These are phyloP conservation scores for Hevea brasiliensis DNA, from an alignment of 345 rosid species.

Conservation along the genomic window DNA sequence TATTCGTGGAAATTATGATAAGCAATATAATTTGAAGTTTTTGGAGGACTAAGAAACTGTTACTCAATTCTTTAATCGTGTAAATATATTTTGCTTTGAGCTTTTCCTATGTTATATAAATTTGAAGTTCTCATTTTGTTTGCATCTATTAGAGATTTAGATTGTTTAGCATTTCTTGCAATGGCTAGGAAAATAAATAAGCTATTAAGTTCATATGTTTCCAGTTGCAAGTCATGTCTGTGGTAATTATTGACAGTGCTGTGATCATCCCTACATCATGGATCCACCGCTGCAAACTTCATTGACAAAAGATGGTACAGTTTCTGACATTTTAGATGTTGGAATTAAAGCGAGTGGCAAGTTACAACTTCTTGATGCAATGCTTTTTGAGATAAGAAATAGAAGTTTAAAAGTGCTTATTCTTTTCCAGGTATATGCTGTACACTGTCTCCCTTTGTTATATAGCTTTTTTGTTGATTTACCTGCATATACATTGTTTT, in stretches of 20 bases:
- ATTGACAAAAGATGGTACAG: conserved; percentile 39
- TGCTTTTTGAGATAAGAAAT: conserved; percentile 60
- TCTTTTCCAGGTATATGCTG: conserved; percentile 74
- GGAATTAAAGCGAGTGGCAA: conserved; percentile 93
- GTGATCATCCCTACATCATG: conserved; percentile 81
- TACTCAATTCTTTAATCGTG: neutral
- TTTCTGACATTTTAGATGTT: conserved; percentile 50
- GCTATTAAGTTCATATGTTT: neutral
- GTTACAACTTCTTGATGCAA: conserved; percentile 66
- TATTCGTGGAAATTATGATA: neutral
- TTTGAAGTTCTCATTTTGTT: neutral
- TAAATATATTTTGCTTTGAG: neutral
- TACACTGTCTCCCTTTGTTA: neutral
- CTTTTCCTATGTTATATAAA: neutral
- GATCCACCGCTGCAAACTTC: conserved; percentile 45
- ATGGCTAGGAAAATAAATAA: too few relatives aligned
- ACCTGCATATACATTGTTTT: neutral
- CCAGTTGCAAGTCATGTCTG: neutral
- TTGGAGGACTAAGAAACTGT: neutral
- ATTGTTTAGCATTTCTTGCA: neutral
- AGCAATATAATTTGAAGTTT: neutral
- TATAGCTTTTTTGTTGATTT: neutral
- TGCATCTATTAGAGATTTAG: conserved; percentile 1
- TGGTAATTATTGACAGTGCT: conserved; percentile 61
- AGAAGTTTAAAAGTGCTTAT: conserved; percentile 62